Evolutionary conservation across 371 early-diverging fungal species (phyloP), one percentile per base, ranked within the genome.

Genomic region (Actinomortierella wolfii): DNA sequence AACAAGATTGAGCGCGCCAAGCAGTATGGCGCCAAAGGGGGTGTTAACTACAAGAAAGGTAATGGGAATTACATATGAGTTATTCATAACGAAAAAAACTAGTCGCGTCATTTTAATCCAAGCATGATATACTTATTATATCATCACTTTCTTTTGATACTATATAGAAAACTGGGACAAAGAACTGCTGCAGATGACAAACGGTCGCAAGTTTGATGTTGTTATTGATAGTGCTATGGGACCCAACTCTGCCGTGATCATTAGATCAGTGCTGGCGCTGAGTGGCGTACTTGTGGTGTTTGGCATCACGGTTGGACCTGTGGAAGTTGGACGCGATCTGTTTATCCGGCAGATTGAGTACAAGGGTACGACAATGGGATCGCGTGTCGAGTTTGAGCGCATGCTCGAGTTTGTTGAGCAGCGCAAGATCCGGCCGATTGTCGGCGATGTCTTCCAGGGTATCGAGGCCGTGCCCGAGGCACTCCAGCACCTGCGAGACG

Each of bases 151-250:
- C 21, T n/a, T 2, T 7, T 29, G 17, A 2, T n/a, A 25, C 7
- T 11, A 6, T 11, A 29, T 56, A 56, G 56, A 7, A 9, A 20
- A 46, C 15, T 56, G 56, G 56, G 56, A 47, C 3, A 17, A 45
- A n/a, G 24, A 47, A 0, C 21, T 56, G 29, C 20, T 56, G 17
- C 23, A 56, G 47, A 3, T 18, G 14, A 46, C 56, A 1, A 46
- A 45, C 13, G 56, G 56, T 20, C 52, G 23, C 20, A 40, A 42
- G 40, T 39, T 86, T 17, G 76, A 83, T 24, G 78, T 85, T n/a
- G 73, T 87, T n/a, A 80, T 89, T 51, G 90, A 89, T 68, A 85
- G 89, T 41, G 83, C 87, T 23, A 83, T 82, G 29, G 88, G 88
- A 14, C 68, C 76, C 5, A 71, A 64, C 57, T 34, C 65, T 20